Percentiles rank a stretch among this genome's conserved stretches.
Conservation (phyloP, 2,329 filamentous ascomycete species). For the Aspergillus sp. region DNA sequence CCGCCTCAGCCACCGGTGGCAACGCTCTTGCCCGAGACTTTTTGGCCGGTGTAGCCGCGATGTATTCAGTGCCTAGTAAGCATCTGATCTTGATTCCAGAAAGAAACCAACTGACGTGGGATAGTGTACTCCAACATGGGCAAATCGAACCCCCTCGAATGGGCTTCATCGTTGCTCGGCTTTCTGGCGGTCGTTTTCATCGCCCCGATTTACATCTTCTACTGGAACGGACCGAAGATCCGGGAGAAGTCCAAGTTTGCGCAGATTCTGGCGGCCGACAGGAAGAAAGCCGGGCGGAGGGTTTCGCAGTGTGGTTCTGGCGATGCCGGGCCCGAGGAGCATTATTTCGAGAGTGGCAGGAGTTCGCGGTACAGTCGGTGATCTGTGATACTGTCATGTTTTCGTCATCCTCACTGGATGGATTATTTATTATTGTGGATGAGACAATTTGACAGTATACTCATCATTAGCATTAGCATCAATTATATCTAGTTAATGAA, state of each 20-base stretch:
- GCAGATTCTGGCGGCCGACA: slow-evolving; percentile 51
- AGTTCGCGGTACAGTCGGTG: too few species aligned
- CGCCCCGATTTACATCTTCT: slow-evolving; percentile 60
- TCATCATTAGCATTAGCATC: too few species aligned
- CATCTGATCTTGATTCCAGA: neutral
- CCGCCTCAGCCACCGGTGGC: slow-evolving; percentile 61
- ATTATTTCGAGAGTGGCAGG: slow-evolving; percentile 10
- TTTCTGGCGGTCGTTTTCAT: slow-evolving; percentile 58
- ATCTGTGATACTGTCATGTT: too few species aligned
- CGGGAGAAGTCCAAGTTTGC: slow-evolving; percentile 60
- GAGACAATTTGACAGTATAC: too few species aligned
- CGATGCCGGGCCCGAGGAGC: slow-evolving; percentile 18
- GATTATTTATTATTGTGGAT: too few species aligned
- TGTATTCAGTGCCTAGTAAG: slow-evolving; percentile 52
- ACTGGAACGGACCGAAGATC: slow-evolving; percentile 57
- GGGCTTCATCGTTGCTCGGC: slow-evolving; percentile 57
- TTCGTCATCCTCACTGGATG: too few species aligned
- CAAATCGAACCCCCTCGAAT: slow-evolving; percentile 47
- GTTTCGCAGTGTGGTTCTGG: slow-evolving; percentile 22
- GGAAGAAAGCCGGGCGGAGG: slow-evolving; percentile 15
- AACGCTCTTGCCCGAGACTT: slow-evolving; percentile 63
- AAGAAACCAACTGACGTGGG: too few species aligned
- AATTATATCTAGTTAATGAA: too few species aligned
- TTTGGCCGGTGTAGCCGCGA: slow-evolving; percentile 56
- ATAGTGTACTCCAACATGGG: slow-evolving; percentile 47